Conservation (phyloP, 2,329 filamentous ascomycete species). For the Ceratocystis colombiana region DNA sequence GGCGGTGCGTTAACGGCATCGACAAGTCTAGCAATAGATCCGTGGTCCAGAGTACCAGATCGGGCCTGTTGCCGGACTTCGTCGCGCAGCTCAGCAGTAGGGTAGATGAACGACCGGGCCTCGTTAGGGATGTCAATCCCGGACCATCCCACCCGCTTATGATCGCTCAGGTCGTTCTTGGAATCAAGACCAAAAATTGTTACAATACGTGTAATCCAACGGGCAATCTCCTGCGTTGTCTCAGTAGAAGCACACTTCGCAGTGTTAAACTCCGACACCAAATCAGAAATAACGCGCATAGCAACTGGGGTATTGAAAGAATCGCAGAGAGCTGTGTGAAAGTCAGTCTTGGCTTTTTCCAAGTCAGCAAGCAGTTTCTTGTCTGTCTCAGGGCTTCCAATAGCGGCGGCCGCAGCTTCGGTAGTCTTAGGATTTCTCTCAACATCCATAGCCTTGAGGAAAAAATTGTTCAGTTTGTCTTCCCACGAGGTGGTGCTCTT, state of each 20-base stretch:
- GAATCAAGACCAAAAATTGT: conserved; percentile 73
- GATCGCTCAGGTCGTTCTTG: conserved; percentile 31
- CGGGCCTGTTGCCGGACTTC: conserved; percentile 23
- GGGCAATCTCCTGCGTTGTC: conserved; percentile 41
- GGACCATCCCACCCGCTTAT: conserved; percentile 31
- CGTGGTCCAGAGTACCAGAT: conserved; percentile 38
- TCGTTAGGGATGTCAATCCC: conserved; percentile 39
- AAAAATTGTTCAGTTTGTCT: conserved; percentile 26
- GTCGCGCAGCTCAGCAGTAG: conserved; percentile 30
- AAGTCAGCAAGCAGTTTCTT: conserved; percentile 36
- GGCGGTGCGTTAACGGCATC: conserved; percentile 41
- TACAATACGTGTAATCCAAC: conserved; percentile 74
- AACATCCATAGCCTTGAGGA: conserved; percentile 25
- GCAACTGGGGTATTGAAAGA: conserved; percentile 79
- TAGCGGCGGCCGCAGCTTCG: conserved; percentile 18
- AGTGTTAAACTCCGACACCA: conserved; percentile 52
- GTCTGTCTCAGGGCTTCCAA: conserved; percentile 27
- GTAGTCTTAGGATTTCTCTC: conserved; percentile 22
- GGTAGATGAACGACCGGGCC: conserved; percentile 40
- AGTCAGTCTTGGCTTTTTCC: conserved; percentile 46
- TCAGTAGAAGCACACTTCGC: conserved; percentile 20
- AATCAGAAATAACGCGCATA: conserved; percentile 65
- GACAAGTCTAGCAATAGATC: conserved; percentile 38
- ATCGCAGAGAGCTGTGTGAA: conserved; percentile 56
- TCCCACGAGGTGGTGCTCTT: conserved; percentile 29